Evolutionary conservation across 2,329 filamentous ascomycete genomes (phyloP), one percentile per base, ranked within the genome.

Genomic region (Rasamsonia emersonii): DNA sequence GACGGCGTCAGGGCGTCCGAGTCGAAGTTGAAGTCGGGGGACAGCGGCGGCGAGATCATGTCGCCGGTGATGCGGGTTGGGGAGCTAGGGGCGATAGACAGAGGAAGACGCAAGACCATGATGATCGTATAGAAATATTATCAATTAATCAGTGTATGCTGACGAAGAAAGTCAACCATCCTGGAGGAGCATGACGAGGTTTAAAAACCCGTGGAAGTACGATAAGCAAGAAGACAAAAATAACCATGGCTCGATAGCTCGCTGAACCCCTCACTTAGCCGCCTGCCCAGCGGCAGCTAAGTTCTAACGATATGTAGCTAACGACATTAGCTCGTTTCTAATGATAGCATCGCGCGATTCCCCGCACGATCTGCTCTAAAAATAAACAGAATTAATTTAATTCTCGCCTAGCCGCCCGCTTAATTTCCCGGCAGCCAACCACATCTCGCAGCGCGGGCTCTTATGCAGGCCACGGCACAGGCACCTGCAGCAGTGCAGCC

Each of bases 41-140:
- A 58, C 3, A 63, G 47, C 4, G 60, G 59, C 8, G 54, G 50
- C 3, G 60, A 62, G 36, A 63, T 62, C 56, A 62, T 62, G 14
- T 59, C 52, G 30, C 44, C 46, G 11, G 57, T 61, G 36, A 62
- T 49, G 24, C 40, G 58, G 26, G 52, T 50, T n/a, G 50, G 53
- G 15, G 51, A 56, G 26, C 28, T 50, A 13, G 56, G 53, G 29
- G 58, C 47, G 33, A 23, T 32, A 14, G 33, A 30, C n/a, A 33
- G 33, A 32, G 33, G 29, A 20, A 35, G 37, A 23, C 37, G 37
- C 18, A 35, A 30, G 30, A 36, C 30, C 30, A 33, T 35, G 21
- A 28, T 34, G 37, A 30, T 24, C 20, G 9, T 28, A 18, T 11
- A 5, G 19, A 10, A 30, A 8, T 19, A 18, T n/a, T 6, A n/a